Evolutionary conservation across 495 filamentous ascomycete species (phyloP).

Genomic region (Penicillium flavigenum): DNA sequence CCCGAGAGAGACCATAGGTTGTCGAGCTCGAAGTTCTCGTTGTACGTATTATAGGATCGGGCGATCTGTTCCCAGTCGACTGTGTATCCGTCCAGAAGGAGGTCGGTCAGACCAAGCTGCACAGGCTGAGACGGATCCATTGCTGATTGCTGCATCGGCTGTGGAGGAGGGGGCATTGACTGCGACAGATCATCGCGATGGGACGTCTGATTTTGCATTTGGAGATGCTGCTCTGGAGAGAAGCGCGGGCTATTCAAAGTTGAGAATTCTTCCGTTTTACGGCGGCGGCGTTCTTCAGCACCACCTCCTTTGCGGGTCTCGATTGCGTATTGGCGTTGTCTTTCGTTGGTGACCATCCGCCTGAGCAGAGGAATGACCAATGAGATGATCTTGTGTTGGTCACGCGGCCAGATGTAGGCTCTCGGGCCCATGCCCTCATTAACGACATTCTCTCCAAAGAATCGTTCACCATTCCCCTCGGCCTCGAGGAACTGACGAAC

Average conservation of each 20-base stretch:
- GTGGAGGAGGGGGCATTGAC: constrained; percentile 26
- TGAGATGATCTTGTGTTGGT: constrained; percentile 55
- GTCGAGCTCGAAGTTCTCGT: constrained; percentile 43
- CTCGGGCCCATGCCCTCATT: constrained; percentile 45
- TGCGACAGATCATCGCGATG: constrained; percentile 29
- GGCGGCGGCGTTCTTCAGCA: constrained; percentile 42
- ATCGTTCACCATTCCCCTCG: constrained; percentile 56
- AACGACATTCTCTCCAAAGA: constrained; percentile 51
- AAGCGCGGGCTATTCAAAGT: constrained; percentile 30
- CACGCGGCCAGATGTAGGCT: constrained; percentile 56
- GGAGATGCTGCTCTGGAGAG: constrained; percentile 36
- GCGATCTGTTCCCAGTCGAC: constrained; percentile 41
- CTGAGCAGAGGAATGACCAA: constrained; percentile 58
- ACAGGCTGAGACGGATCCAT: constrained; percentile 22
- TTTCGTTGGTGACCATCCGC: constrained; percentile 64
- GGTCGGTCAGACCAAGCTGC: constrained; percentile 36
- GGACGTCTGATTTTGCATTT: constrained; percentile 35
- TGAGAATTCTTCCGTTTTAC: constrained; percentile 44
- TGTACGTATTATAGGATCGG: constrained; percentile 40
- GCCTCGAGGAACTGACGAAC: constrained; percentile 57
- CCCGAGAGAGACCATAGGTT: constrained; percentile 47
- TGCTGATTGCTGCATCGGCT: constrained; percentile 19
- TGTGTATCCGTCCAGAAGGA: constrained; percentile 41
- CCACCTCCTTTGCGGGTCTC: constrained; percentile 55
- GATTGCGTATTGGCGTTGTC: constrained; percentile 61